phyloP scores from a whole-genome alignment of 2,329 filamentous ascomycete species.

The Fusarium torulosum region DNA sequence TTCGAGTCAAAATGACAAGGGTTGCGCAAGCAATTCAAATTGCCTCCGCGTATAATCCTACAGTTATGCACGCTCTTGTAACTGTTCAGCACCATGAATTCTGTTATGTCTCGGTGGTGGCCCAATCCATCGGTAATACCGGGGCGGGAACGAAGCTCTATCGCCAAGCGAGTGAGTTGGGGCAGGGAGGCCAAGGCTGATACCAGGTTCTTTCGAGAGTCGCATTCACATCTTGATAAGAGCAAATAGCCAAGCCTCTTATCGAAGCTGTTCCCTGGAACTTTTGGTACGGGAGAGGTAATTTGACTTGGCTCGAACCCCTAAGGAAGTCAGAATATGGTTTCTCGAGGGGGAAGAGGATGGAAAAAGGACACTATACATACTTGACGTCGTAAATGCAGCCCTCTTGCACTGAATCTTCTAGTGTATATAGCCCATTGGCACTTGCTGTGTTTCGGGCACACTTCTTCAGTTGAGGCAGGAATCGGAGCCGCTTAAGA shows the following conservation, averaged over 20 bases:
- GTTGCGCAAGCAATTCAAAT: no score
- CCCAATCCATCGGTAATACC: no score
- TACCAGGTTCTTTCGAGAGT: no score
- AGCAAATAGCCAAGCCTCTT: background rate
- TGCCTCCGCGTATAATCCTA: no score
- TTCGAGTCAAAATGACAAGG: accelerated
- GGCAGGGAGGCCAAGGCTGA: no score
- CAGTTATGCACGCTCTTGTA: no score
- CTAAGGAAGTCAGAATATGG: background rate
- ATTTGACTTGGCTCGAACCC: background rate
- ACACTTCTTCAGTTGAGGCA: background rate
- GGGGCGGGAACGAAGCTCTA: no score
- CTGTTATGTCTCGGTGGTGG: no score
- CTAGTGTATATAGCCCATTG: background rate
- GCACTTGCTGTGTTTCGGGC: background rate
- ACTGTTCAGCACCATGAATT: no score
- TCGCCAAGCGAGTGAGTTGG: no score
- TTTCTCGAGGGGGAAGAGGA: no score
- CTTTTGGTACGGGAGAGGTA: background rate
- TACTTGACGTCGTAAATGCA: background rate
- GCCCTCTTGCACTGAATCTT: background rate
- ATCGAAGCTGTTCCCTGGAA: background rate
- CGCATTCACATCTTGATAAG: no score
- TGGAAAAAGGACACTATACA: background rate
- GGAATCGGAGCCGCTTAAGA: background rate